These are phyloP conservation scores for Mortierella antarctica DNA, from an alignment of 192 early-diverging fungal genomes.

Conservation along the genomic window DNA sequence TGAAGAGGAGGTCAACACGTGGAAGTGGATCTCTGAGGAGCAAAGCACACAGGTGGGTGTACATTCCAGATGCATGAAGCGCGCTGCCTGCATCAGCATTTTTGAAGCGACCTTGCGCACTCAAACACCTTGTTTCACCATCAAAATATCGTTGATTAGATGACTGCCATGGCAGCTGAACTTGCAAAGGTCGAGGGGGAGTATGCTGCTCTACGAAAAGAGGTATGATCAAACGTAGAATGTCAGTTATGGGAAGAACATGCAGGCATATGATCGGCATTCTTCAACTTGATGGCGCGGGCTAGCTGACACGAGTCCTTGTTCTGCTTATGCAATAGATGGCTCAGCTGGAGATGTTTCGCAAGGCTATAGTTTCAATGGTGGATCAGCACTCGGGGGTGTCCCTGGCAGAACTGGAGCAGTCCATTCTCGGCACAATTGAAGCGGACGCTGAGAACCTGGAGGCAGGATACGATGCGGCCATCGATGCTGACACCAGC, in stretches of 20 bases:
- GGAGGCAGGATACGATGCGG: conserved; percentile 8
- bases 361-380: conserved; percentile 51
- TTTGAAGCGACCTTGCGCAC: background rate
- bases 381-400: conserved; percentile 52
- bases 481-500: conserved; percentile 44
- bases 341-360: conserved; percentile 43
- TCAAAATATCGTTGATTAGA: conserved; percentile 2
- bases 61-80: background rate
- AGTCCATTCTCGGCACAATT: conserved; percentile 42
- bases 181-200: conserved; percentile 31
- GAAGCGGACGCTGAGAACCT: conserved; percentile 41
- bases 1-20: conserved; percentile 33
- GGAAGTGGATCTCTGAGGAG: conserved; percentile 52
- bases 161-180: conserved; percentile 34
- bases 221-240: conserved; percentile 3
- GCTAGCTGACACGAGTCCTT: background rate
- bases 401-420: conserved; percentile 28
- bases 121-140: no score
- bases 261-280: background rate
- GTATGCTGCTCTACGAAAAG: conserved; percentile 28
- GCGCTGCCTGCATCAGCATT: background rate
- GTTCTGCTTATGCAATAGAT: conserved; percentile 19
- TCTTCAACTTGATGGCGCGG: no score
- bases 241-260: background rate
- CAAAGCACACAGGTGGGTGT: conserved; percentile 26